Conservation (phyloP, 2,329 filamentous ascomycete genomes). For the Didymella pomorum region DNA sequence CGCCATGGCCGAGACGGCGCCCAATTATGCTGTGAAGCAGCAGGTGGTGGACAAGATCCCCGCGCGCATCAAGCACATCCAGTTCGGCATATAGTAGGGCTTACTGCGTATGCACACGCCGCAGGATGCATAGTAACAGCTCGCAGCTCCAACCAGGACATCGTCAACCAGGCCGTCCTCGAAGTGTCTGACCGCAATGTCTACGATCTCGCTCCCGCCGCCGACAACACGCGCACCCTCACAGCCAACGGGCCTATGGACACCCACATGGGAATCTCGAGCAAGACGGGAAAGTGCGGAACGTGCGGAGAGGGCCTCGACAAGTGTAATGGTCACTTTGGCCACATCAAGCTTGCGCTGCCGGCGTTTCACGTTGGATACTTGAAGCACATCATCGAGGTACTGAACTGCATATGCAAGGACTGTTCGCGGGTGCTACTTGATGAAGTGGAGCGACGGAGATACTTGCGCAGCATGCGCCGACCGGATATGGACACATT, state of each 20-base stretch:
- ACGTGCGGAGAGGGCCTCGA: constrained; percentile 85
- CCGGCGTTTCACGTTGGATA: constrained; percentile 97
- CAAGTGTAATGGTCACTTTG: constrained; percentile 94
- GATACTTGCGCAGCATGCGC: constrained; percentile 81
- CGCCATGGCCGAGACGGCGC: constrained; percentile 33
- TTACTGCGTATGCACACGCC: constrained; percentile 5
- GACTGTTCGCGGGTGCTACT: constrained; percentile 86
- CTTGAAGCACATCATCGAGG: constrained; percentile 88
- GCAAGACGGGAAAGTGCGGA: constrained; percentile 78
- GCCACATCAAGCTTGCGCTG: constrained; percentile 87
- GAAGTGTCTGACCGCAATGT: constrained; percentile 94
- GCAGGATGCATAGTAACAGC: constrained; percentile 26
- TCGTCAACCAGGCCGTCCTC: constrained; percentile 92
- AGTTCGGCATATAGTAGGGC: constrained; percentile 85
- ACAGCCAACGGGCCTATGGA: constrained; percentile 88
- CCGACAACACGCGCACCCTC: constrained; percentile 68
- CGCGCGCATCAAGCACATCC: constrained; percentile 90
- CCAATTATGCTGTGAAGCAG: constrained; percentile 68
- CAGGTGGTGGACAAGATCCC: constrained; percentile 89
- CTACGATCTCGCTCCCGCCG: constrained; percentile 80
- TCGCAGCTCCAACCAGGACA: constrained; percentile 83
- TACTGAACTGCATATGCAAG: constrained; percentile 95
- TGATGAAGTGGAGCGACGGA: constrained; percentile 77
- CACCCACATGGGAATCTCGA: constrained; percentile 85
- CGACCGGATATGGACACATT: constrained; percentile 86